phyloP scores from a whole-genome alignment of 805 yeast genomes.

The Candida yuanshanica region DNA sequence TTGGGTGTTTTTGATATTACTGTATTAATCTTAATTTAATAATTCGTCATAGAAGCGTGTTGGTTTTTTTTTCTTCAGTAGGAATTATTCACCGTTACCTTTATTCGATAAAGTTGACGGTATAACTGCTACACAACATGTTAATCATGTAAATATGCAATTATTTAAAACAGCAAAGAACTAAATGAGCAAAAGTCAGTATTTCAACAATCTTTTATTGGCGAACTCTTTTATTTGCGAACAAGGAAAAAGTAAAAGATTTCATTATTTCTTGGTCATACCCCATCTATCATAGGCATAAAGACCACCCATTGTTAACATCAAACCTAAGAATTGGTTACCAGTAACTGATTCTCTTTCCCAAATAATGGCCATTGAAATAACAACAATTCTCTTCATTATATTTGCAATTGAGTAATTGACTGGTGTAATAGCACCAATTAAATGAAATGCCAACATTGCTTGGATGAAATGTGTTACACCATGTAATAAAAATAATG shows the following conservation, averaged over 20 bases:
- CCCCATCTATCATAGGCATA: constrained; percentile 75
- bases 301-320: constrained; percentile 53
- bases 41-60: too few species aligned
- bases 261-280: constrained; percentile 16
- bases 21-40: too few species aligned
- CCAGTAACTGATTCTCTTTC: constrained; percentile 41
- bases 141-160: too few species aligned
- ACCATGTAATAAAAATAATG: constrained; percentile 55
- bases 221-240: too few species aligned
- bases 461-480: constrained; percentile 66
- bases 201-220: too few species aligned
- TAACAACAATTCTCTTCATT: constrained; percentile 66
- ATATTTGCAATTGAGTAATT: constrained; percentile 78
- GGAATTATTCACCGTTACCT: too few species aligned
- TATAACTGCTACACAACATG: too few species aligned
- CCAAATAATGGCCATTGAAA: constrained; percentile 57
- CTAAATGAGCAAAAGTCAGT: too few species aligned
- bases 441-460: constrained; percentile 67
- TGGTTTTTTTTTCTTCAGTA: too few species aligned
- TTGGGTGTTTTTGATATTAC: too few species aligned
- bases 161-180: too few species aligned
- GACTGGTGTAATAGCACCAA: constrained; percentile 68
- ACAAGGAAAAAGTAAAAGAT: not conserved
- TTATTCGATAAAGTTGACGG: too few species aligned
- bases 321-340: constrained; percentile 49